Evolutionary conservation across 2,329 filamentous ascomycete genomes (phyloP).

Genomic region (Arthrobotrys sinensis): DNA sequence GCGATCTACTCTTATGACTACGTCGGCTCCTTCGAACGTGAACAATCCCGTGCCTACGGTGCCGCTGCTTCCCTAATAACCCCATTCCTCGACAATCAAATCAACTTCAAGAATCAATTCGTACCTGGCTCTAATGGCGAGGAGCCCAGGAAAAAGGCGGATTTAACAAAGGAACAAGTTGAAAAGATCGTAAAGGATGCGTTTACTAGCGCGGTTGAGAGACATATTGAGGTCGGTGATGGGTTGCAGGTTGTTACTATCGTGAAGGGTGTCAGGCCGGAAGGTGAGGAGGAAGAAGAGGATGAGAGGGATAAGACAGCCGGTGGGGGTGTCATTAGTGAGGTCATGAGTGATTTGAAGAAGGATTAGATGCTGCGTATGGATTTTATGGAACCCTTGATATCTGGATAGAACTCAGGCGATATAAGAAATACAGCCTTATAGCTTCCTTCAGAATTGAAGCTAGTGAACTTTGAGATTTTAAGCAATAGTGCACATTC

Average conservation of each 20-base stretch:
- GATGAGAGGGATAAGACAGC: slow-evolving; percentile 51
- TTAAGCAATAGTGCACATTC: not conserved
- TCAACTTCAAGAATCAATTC: slow-evolving; percentile 98
- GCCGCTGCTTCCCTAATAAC: slow-evolving; percentile 95
- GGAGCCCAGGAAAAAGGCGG: slow-evolving; percentile 74
- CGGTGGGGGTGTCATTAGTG: slow-evolving; percentile 46
- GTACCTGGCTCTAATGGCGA: slow-evolving; percentile 84
- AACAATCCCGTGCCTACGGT: slow-evolving; percentile 94
- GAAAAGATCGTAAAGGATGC: slow-evolving; percentile 94
- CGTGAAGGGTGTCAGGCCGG: slow-evolving; percentile 69
- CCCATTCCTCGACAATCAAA: slow-evolving; percentile 98
- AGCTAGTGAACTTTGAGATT: not conserved
- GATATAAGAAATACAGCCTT: slow-evolving; percentile 14
- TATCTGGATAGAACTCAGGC: not conserved
- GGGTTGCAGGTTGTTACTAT: slow-evolving; percentile 95
- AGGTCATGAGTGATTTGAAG: slow-evolving; percentile 55
- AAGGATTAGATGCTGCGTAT: slow-evolving; percentile 38
- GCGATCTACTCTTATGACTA: slow-evolving; percentile 98
- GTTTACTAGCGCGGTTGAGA: slow-evolving; percentile 97
- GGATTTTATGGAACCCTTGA: not conserved
- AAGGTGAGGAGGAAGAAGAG: slow-evolving; percentile 45
- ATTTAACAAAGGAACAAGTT: slow-evolving; percentile 80
- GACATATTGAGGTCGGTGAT: slow-evolving; percentile 99
- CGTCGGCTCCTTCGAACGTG: slow-evolving; percentile 96
- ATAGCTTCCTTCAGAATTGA: not conserved